Evolutionary conservation across 352 stramenopile genomes (phyloP).

Genomic region (Phytophthora pseudosyringae): DNA sequence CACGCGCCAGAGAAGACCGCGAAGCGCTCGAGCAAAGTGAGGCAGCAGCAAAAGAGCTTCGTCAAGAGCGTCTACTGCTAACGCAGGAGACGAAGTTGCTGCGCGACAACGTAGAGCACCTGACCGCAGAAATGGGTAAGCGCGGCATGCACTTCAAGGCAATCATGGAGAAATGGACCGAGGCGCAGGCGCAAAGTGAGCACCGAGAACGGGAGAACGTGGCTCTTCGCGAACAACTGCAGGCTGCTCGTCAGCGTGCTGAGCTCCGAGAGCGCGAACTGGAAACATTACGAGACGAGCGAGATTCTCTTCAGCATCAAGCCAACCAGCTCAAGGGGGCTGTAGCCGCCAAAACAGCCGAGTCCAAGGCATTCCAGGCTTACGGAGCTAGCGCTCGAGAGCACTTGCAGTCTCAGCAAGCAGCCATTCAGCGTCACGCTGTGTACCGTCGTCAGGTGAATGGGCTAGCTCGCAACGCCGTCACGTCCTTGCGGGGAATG

Average conservation of each 20-base stretch:
- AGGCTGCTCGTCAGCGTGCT: slow-evolving; percentile 42
- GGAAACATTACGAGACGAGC: slow-evolving; percentile 57
- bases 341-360: slow-evolving; percentile 70
- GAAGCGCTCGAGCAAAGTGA: slow-evolving; percentile 52
- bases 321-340: slow-evolving; percentile 76
- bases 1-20: slow-evolving; percentile 43
- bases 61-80: slow-evolving; percentile 55
- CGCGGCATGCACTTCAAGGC: slow-evolving; percentile 64
- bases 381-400: slow-evolving; percentile 70
- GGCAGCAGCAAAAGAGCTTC: slow-evolving; percentile 47
- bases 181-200: slow-evolving; percentile 66
- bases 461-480: slow-evolving; percentile 47
- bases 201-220: slow-evolving; percentile 59
- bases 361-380: slow-evolving; percentile 75
- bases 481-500: slow-evolving; percentile 46
- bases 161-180: slow-evolving; percentile 79
- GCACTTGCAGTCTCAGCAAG: slow-evolving; percentile 63
- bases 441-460: slow-evolving; percentile 63
- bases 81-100: slow-evolving; percentile 63
- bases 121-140: slow-evolving; percentile 64
- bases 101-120: slow-evolving; percentile 55
- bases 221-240: slow-evolving; percentile 63
- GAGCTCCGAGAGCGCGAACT: slow-evolving; percentile 49
- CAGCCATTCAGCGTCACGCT: slow-evolving; percentile 57
- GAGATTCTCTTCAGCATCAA: slow-evolving; percentile 70